These are phyloP conservation scores for Vitis hybrid DNA, from an alignment of 177 flowering plant species.

Conservation along the genomic window DNA sequence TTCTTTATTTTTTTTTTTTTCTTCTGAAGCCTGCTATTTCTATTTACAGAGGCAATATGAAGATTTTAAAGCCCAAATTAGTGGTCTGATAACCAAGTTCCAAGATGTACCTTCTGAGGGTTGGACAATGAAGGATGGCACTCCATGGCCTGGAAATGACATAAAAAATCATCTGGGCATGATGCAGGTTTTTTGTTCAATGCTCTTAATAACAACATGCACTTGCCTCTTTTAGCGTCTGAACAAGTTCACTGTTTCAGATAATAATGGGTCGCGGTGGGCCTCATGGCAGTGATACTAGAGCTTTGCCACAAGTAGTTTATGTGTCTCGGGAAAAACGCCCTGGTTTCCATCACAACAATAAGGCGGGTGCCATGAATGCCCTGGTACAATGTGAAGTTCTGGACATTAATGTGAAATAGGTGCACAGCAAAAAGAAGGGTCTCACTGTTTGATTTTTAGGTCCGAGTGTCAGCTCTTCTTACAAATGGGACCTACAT, in stretches of 20 bases:
- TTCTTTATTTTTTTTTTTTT: neutral
- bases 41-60: slow-evolving; percentile 30
- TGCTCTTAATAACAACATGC: too few species aligned
- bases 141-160: slow-evolving; percentile 30
- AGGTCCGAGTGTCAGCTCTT: slow-evolving; percentile 33
- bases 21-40: neutral
- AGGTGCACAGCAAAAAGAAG: too few species aligned
- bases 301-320: slow-evolving; percentile 61
- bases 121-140: slow-evolving; percentile 31
- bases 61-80: slow-evolving; percentile 30
- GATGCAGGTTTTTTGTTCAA: slow-evolving; percentile 43
- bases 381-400: slow-evolving; percentile 37
- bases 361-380: slow-evolving; percentile 76
- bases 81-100: slow-evolving; percentile 23
- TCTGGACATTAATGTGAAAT: neutral
- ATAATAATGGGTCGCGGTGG: slow-evolving; percentile 45
- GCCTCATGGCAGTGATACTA: slow-evolving; percentile 54
- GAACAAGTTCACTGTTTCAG: too few species aligned
- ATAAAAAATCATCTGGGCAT: slow-evolving; percentile 30
- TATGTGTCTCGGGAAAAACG: slow-evolving; percentile 76
- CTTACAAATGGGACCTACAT: slow-evolving; percentile 30
- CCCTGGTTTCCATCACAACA: slow-evolving; percentile 67
- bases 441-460: neutral
- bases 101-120: slow-evolving; percentile 27
- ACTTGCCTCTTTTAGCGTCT: too few species aligned